These are phyloP conservation scores for Hirsutella rhossiliensis DNA, from an alignment of 2,329 filamentous ascomycete species.

Conservation along the genomic window DNA sequence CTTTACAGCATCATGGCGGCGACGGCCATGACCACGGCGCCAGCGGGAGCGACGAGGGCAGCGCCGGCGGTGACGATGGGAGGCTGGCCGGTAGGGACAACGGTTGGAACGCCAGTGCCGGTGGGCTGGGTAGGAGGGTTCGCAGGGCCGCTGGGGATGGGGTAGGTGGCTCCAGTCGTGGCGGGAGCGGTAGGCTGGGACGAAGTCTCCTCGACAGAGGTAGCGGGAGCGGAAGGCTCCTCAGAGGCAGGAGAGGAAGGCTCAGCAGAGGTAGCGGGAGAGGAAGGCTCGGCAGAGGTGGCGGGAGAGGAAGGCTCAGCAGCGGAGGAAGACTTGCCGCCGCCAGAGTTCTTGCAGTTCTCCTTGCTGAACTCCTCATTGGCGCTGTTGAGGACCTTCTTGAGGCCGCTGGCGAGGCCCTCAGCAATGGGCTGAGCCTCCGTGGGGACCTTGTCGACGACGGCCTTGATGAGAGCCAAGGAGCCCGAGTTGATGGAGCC, in stretches of 20 bases:
- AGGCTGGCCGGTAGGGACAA: background rate
- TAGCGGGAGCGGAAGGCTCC: background rate
- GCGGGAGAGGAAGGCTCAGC: background rate
- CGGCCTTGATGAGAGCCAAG: constrained; percentile 15
- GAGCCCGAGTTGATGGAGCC: constrained; percentile 11
- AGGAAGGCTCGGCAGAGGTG: background rate
- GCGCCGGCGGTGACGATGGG: constrained; percentile 7
- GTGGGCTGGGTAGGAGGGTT: constrained; percentile 3
- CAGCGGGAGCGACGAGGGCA: constrained; percentile 6
- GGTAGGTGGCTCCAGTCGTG: background rate
- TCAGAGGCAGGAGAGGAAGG: background rate
- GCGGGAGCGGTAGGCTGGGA: constrained; percentile 2
- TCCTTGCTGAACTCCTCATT: constrained; percentile 12
- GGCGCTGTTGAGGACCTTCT: constrained; percentile 10
- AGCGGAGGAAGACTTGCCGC: background rate
- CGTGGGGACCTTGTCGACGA: constrained; percentile 16
- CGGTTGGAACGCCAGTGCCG: constrained; percentile 1
- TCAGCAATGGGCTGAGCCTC: constrained; percentile 15
- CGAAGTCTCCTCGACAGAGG: background rate
- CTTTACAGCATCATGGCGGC: constrained; percentile 4
- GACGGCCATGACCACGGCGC: constrained; percentile 7
- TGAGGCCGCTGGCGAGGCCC: constrained; percentile 12
- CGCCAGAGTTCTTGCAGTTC: constrained; percentile 15
- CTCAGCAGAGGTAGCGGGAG: background rate
- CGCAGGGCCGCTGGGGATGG: background rate